A percentile compares a stretch with the other conserved stretches of the same genome.
Evolutionary conservation across 768 basidiomycete species (phyloP).

Genomic region (Panellus pusillus): DNA sequence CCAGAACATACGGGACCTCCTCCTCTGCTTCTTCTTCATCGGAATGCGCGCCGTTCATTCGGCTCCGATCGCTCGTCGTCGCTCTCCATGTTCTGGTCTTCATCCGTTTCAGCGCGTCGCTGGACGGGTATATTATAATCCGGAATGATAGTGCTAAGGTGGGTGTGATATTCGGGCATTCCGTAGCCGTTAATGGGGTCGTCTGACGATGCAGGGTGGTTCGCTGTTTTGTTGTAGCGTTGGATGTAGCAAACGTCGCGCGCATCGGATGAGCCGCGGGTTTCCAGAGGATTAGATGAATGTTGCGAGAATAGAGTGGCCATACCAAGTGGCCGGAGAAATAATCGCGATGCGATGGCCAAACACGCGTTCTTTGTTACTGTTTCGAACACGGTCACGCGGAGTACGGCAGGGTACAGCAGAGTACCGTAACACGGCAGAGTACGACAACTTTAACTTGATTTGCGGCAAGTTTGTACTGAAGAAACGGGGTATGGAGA

Average conservation of each 20-base stretch:
- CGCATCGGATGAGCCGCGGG: constrained; percentile 54
- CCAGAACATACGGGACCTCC: constrained; percentile 25
- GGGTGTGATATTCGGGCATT: constrained; percentile 49
- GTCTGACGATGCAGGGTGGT: constrained; percentile 45
- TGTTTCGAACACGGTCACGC: constrained; percentile 11
- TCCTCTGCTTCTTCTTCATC: constrained; percentile 36
- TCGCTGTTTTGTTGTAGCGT: constrained; percentile 28
- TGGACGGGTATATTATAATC: constrained; percentile 13
- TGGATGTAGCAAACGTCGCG: constrained; percentile 48
- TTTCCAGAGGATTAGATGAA: constrained; percentile 74
- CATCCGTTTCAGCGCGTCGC: constrained; percentile 32
- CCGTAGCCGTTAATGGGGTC: constrained; percentile 46
- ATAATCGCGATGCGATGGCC: neutral
- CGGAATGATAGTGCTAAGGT: constrained; percentile 47
- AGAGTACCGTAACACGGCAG: too few relatives aligned
- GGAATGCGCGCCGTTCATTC: constrained; percentile 29
- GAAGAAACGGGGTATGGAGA: constrained; percentile 3
- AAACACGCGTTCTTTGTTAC: neutral
- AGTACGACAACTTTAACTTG: neutral
- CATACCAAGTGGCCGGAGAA: neutral
- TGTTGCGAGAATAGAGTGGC: constrained; percentile 53
- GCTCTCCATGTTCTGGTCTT: constrained; percentile 52
- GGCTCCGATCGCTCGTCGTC: constrained; percentile 40
- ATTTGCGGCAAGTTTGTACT: constrained; percentile 6
- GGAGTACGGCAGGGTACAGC: too few relatives aligned